Conservation (phyloP, 768 basidiomycete genomes). For the Auricularia cornea region DNA sequence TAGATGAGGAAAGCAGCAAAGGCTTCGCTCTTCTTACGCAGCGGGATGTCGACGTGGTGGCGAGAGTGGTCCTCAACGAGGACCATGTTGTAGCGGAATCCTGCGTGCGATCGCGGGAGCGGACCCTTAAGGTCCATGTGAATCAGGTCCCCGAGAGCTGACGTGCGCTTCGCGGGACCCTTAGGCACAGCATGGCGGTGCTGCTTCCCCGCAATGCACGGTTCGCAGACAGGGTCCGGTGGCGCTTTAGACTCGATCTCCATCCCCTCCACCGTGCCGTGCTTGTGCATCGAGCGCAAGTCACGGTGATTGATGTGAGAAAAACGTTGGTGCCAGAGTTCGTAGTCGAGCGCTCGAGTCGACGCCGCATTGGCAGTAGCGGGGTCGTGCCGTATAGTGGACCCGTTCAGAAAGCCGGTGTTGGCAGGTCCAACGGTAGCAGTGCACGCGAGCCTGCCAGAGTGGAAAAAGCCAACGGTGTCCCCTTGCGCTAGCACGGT, state of each 20-base stretch:
- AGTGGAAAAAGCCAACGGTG: neutral
- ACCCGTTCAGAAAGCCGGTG: neutral
- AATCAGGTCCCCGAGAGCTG: neutral
- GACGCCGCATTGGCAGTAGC: neutral
- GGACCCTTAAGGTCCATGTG: neutral
- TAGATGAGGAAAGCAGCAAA: neutral
- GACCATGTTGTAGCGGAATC: neutral
- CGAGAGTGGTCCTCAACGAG: neutral
- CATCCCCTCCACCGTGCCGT: no score
- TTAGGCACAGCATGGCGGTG: neutral
- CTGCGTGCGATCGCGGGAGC: neutral
- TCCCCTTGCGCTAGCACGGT: neutral
- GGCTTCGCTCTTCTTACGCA: neutral
- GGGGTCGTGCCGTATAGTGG: no score
- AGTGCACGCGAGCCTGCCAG: neutral
- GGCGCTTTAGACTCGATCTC: no score
- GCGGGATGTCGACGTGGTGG: neutral
- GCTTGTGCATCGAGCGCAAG: no score
- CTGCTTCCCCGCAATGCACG: neutral
- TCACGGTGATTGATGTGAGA: neutral
- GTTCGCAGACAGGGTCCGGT: no score
- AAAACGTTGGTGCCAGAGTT: neutral
- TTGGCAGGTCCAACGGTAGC: neutral
- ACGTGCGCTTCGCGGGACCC: neutral
- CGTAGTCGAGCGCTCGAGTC: neutral